These are phyloP conservation scores for Globisporangium solare DNA, from an alignment of 352 stramenopile species.

Conservation along the genomic window DNA sequence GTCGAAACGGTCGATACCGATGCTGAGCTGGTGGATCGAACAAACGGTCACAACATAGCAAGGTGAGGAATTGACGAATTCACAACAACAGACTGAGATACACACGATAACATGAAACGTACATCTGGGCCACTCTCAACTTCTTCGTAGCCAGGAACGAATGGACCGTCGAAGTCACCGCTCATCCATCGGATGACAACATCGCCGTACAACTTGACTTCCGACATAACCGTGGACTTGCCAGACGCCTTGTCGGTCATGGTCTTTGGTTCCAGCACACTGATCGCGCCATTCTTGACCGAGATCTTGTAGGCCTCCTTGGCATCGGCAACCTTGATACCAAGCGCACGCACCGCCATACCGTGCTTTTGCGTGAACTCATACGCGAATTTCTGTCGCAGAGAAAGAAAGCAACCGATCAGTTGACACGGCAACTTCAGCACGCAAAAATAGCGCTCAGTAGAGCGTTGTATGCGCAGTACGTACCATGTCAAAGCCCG, in stretches of 20 bases:
- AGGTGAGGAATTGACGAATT: not conserved
- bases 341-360: constrained; percentile 70
- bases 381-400: constrained; percentile 42
- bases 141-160: constrained; percentile 72
- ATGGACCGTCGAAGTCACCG: constrained; percentile 66
- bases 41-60: not conserved
- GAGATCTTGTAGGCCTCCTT: constrained; percentile 72
- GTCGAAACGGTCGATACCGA: constrained; percentile 85
- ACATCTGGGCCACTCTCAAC: constrained; percentile 25
- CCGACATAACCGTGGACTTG: constrained; percentile 54
- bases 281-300: constrained; percentile 62
- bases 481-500: constrained; percentile 49
- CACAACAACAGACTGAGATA: not conserved
- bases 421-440: not conserved
- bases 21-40: constrained; percentile 34
- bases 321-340: constrained; percentile 78
- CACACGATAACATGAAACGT: constrained; percentile 2
- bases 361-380: constrained; percentile 84
- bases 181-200: constrained; percentile 86
- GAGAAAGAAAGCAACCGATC: constrained; percentile 7
- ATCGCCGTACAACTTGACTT: constrained; percentile 87
- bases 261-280: constrained; percentile 49
- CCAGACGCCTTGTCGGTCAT: constrained; percentile 57
- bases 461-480: not conserved
- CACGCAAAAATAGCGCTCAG: not conserved